Evolutionary conservation across 2,329 filamentous ascomycete genomes (phyloP).

Genomic region (Alternaria sp.): DNA sequence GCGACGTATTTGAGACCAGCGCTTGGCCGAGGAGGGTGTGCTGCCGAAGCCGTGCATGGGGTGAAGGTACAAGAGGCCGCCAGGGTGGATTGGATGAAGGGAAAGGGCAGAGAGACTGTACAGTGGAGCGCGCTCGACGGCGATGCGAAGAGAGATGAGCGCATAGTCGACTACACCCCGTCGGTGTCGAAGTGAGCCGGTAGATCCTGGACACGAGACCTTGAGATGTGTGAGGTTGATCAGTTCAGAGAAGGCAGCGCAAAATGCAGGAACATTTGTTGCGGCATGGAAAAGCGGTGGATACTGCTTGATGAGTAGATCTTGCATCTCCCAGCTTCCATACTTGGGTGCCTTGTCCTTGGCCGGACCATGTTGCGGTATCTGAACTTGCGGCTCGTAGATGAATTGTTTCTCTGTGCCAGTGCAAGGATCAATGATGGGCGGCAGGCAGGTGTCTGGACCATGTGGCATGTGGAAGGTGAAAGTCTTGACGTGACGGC

Average conservation of each 20-base stretch:
- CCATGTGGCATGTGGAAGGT: constrained; percentile 81
- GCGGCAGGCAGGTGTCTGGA: constrained; percentile 81
- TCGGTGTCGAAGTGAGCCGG: constrained; percentile 72
- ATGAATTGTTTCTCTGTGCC: constrained; percentile 82
- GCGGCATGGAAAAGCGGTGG: constrained; percentile 89
- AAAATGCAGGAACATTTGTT: constrained; percentile 86
- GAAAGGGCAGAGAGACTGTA: constrained; percentile 73
- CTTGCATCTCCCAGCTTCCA: constrained; percentile 78
- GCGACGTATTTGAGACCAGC: constrained; percentile 81
- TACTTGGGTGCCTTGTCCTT: constrained; percentile 75
- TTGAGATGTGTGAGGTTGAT: constrained; percentile 77
- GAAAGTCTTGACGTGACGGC: constrained; percentile 79
- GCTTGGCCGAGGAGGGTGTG: constrained; percentile 73
- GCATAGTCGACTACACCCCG: constrained; percentile 86
- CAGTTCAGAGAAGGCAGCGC: constrained; percentile 74
- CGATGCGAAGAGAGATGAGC: constrained; percentile 84
- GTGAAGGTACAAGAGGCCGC: constrained; percentile 79
- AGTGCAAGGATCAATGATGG: constrained; percentile 79
- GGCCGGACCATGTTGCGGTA: constrained; percentile 65
- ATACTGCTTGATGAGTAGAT: constrained; percentile 85
- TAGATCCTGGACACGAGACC: constrained; percentile 78
- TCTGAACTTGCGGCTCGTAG: constrained; percentile 75
- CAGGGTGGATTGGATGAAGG: constrained; percentile 76
- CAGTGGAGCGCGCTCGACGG: constrained; percentile 77
- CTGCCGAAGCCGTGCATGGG: constrained; percentile 78